A percentile compares a stretch with the other conserved stretches of the same genome.
phyloP scores from a whole-genome alignment of 495 filamentous ascomycete species.

The Neurospora pannonica region DNA sequence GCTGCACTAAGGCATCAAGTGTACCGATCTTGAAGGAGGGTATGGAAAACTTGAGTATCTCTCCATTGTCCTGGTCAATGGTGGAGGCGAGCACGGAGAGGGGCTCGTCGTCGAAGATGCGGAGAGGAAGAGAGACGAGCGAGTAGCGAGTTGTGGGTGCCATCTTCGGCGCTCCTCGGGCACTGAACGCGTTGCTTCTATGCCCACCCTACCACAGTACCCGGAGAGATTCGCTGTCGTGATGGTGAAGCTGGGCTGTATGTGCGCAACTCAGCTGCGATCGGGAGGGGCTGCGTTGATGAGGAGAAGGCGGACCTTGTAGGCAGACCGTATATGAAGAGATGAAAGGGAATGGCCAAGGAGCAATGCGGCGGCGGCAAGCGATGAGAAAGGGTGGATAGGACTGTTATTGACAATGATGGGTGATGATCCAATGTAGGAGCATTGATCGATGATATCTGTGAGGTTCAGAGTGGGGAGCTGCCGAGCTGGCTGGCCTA shows the following conservation, averaged over 20 bases:
- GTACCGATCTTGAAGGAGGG: conserved; percentile 97
- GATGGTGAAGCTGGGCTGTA: background rate
- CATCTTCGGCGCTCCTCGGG: background rate
- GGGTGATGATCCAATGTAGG: background rate
- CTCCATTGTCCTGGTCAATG: conserved; percentile 64
- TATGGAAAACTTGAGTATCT: conserved; percentile 67
- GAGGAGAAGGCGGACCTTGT: background rate
- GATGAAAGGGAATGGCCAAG: background rate
- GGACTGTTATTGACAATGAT: background rate
- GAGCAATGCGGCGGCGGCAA: background rate
- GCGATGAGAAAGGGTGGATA: background rate
- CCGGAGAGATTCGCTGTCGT: background rate
- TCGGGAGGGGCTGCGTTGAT: background rate
- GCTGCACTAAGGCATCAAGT: conserved; percentile 89
- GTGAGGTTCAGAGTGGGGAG: background rate
- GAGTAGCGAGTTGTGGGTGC: conserved; percentile 26
- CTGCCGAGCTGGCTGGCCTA: background rate
- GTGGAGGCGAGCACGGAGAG: conserved; percentile 60
- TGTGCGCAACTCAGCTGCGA: background rate
- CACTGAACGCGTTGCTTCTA: background rate
- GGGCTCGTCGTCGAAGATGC: conserved; percentile 62
- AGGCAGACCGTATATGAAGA: background rate
- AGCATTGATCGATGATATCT: background rate
- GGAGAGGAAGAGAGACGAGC: conserved; percentile 40
- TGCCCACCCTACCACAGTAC: background rate